These are phyloP conservation scores for Eutrema salsugineum DNA, from an alignment of 441 rosid genomes.

Conservation along the genomic window DNA sequence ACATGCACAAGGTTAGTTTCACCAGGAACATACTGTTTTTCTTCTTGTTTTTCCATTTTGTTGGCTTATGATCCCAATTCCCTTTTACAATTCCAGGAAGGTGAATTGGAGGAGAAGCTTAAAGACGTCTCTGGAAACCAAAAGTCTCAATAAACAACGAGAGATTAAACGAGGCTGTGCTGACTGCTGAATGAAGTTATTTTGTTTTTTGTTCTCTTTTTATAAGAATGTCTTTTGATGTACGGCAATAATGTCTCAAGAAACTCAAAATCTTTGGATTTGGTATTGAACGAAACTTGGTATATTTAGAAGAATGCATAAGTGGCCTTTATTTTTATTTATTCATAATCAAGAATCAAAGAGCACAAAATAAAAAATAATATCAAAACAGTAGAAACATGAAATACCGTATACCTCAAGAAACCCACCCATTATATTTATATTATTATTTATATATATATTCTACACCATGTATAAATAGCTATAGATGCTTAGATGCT, in stretches of 20 bases:
- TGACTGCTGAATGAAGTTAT: neutral
- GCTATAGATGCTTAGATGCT: neutral
- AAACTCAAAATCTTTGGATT: conserved; percentile 13
- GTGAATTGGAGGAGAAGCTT: conserved; percentile 81
- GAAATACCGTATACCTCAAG: conserved; percentile 24
- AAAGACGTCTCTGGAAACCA: conserved; percentile 39
- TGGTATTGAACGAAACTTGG: conserved; percentile 3
- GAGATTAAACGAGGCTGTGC: neutral
- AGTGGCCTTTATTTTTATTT: neutral
- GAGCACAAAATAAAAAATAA: neutral
- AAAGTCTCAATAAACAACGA: conserved; percentile 33
- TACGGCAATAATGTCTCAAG: conserved; percentile 20
- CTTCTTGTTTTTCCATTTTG: neutral
- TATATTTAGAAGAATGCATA: neutral
- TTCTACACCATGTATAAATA: conserved; percentile 10
- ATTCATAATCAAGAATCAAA: conserved; percentile 19
- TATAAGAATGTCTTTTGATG: neutral
- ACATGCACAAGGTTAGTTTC: conserved; percentile 72
- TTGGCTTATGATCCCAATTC: neutral
- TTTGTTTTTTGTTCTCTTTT: conserved; percentile 6
- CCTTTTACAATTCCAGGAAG: conserved; percentile 43
- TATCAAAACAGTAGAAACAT: neutral
- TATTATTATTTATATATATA: conserved; percentile 6
- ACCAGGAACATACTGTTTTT: neutral
- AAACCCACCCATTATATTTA: conserved; percentile 6